phyloP scores from a whole-genome alignment of 306 rosid species.

The Mimosa pudica region DNA sequence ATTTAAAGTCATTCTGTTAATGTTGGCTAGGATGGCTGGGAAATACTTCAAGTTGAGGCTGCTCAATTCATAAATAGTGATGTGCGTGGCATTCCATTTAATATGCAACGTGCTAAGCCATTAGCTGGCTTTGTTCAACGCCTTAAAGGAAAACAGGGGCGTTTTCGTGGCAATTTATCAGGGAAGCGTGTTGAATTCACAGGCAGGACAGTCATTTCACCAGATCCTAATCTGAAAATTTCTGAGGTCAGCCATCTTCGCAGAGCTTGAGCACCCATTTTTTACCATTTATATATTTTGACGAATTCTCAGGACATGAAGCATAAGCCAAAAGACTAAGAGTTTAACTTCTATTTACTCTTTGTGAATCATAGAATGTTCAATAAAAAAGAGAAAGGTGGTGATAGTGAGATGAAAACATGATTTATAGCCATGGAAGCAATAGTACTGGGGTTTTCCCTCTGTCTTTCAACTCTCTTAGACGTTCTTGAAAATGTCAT shows the following conservation, averaged over 20 bases:
- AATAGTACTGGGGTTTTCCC: not conserved
- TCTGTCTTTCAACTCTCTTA: not conserved
- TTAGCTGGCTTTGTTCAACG: slow-evolving; percentile 85
- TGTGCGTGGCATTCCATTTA: slow-evolving; percentile 58
- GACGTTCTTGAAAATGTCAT: not conserved
- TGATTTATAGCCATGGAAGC: slow-evolving; percentile 15
- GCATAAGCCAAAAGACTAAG: slow-evolving; percentile 10
- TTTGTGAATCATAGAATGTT: slow-evolving; percentile 3
- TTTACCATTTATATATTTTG: slow-evolving; percentile 11
- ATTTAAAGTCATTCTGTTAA: slow-evolving; percentile 39
- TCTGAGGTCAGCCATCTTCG: slow-evolving; percentile 63
- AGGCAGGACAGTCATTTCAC: slow-evolving; percentile 97
- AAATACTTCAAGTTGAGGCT: slow-evolving; percentile 70
- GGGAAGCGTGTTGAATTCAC: slow-evolving; percentile 96
- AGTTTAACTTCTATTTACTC: slow-evolving; percentile 12
- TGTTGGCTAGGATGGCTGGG: slow-evolving; percentile 62
- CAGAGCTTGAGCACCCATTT: slow-evolving; percentile 21
- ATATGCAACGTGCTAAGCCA: slow-evolving; percentile 52
- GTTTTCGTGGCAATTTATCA: slow-evolving; percentile 87
- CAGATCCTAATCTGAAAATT: slow-evolving; percentile 92
- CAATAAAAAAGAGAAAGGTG: not conserved
- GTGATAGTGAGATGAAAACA: not conserved
- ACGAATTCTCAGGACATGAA: slow-evolving; percentile 9
- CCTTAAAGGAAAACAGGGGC: slow-evolving; percentile 92
- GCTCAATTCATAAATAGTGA: slow-evolving; percentile 90